phyloP scores from a whole-genome alignment of 352 stramenopile species.

The Blastocystis sp. region DNA sequence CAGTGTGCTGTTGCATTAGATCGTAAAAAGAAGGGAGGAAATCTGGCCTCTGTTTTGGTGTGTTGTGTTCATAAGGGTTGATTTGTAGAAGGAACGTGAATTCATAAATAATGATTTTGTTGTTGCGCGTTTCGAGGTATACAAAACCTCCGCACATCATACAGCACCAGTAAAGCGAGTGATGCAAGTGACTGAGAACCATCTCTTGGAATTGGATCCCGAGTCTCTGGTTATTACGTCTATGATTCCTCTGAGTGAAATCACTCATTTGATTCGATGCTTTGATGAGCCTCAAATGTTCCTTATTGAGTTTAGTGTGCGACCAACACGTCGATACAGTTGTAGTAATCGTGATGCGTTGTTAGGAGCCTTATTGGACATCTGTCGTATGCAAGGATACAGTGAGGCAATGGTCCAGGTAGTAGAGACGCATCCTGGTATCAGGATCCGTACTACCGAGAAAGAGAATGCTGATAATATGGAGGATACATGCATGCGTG shows the following conservation, averaged over 20 bases:
- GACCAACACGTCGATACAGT: slow-evolving; percentile 46
- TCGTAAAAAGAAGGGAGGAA: slow-evolving; percentile 48
- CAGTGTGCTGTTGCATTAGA: slow-evolving; percentile 10
- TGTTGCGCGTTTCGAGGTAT: slow-evolving; percentile 50
- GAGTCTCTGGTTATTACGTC: slow-evolving; percentile 57
- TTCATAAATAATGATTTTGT: slow-evolving; percentile 61
- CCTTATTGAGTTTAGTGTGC: slow-evolving; percentile 35
- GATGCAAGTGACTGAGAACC: slow-evolving; percentile 60
- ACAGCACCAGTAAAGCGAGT: slow-evolving; percentile 61
- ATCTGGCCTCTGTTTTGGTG: slow-evolving; percentile 12
- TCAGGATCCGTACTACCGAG: slow-evolving; percentile 55
- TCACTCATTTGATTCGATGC: slow-evolving; percentile 58
- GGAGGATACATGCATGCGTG: slow-evolving; percentile 59
- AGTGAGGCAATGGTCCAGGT: slow-evolving; percentile 59
- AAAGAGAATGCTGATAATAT: slow-evolving; percentile 59
- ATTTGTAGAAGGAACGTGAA: slow-evolving; percentile 56
- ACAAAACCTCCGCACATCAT: slow-evolving; percentile 44
- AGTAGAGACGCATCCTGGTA: slow-evolving; percentile 57
- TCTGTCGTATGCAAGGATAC: slow-evolving; percentile 57
- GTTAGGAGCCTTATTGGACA: slow-evolving; percentile 54
- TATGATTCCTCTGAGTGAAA: slow-evolving; percentile 58
- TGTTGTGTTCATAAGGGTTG: background rate
- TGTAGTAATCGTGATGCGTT: slow-evolving; percentile 59
- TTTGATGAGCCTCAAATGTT: slow-evolving; percentile 61
- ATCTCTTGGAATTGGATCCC: slow-evolving; percentile 52